Conservation (phyloP, 495 filamentous ascomycete genomes). For the Aspergillus homomorphus region DNA sequence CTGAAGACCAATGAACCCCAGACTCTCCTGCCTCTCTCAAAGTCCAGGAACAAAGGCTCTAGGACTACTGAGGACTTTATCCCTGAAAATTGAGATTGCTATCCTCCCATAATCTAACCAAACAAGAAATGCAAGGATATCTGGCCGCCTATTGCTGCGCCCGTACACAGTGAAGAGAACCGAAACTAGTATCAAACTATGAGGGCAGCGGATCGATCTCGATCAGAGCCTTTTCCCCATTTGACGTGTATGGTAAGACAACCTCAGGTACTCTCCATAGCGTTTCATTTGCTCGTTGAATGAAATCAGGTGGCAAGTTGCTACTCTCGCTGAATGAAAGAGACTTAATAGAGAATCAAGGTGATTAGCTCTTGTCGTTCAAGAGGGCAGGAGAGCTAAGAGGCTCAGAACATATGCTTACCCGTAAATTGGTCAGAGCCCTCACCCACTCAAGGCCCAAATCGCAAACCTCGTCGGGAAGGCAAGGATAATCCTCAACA, state of each 20-base stretch:
- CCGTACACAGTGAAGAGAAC: background rate
- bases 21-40: too few relatives aligned
- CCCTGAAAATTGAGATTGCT: background rate
- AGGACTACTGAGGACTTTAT: background rate
- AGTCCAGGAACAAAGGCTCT: too few relatives aligned
- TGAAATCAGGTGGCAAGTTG: constrained; percentile 24
- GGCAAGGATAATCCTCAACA: constrained; percentile 7
- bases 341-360: constrained; percentile 20
- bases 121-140: background rate
- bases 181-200: constrained; percentile 3
- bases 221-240: constrained; percentile 14
- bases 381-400: background rate
- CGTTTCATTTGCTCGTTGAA: constrained; percentile 26
- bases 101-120: background rate
- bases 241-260: constrained; percentile 23
- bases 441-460: constrained; percentile 29
- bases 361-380: background rate
- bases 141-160: background rate
- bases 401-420: constrained; percentile 16
- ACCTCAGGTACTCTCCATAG: constrained; percentile 34
- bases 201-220: constrained; percentile 30
- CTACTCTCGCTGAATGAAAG: constrained; percentile 33
- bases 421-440: constrained; percentile 22
- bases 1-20: too few relatives aligned
- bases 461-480: constrained; percentile 15